phyloP scores from a whole-genome alignment of 2,329 filamentous ascomycete genomes.

The Thelonectria olida region DNA sequence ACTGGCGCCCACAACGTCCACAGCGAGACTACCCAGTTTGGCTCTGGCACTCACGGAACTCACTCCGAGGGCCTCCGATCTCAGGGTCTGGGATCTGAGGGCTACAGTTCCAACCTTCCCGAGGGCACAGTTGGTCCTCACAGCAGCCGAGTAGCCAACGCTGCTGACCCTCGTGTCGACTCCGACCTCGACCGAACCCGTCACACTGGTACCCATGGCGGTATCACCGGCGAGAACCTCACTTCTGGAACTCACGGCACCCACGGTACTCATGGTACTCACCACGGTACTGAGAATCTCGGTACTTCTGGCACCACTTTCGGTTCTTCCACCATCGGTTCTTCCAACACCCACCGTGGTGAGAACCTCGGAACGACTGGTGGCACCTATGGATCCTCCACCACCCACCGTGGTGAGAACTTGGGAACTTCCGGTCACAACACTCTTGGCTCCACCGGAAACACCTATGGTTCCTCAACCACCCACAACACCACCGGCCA shows the following conservation, averaged over 20 bases:
- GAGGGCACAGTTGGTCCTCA: conserved; percentile 53
- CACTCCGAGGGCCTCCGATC: not conserved
- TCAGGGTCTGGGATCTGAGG: not conserved
- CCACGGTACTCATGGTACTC: conserved; percentile 13
- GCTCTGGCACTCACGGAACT: not conserved
- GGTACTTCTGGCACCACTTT: conserved; percentile 21
- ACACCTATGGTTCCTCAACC: not conserved
- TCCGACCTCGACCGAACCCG: conserved; percentile 57
- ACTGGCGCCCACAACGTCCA: conserved; percentile 43
- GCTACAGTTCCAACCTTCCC: conserved; percentile 19
- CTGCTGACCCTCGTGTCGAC: conserved; percentile 62
- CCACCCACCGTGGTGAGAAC: not conserved
- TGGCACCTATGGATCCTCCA: not conserved
- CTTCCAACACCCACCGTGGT: conserved; percentile 24
- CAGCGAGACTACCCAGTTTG: conserved; percentile 36
- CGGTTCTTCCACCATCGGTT: conserved; percentile 27
- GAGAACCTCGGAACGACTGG: conserved; percentile 24
- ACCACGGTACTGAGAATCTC: not conserved
- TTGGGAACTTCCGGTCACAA: too few relatives aligned
- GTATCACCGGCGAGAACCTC: conserved; percentile 23
- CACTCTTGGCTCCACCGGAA: too few relatives aligned
- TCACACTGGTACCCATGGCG: conserved; percentile 35
- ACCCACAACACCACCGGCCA: not conserved
- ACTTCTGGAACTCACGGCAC: conserved; percentile 19
- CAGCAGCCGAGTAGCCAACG: conserved; percentile 56